Base-by-base conservation (phyloP, 2,329 filamentous ascomycete species). In the Ophiocordyceps robertsii region DNA sequence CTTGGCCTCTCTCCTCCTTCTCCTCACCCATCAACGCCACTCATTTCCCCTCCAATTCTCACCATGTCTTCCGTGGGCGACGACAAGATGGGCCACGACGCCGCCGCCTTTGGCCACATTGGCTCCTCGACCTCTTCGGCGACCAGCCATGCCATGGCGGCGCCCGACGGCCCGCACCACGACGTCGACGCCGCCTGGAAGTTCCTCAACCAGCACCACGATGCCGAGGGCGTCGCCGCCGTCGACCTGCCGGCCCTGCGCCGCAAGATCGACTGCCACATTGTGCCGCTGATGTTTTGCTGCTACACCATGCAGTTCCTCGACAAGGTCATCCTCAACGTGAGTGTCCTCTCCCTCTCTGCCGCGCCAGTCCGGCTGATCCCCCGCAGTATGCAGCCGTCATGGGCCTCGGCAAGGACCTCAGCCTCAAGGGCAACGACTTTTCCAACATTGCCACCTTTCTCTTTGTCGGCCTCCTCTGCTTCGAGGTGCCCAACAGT, bases 261-360 rank as follows among this genome's bases (percentile, higher is more conserved):
- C 5, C 67, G 69, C 46, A 76, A 70, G 56, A 69, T 80, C 39
- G 75, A 80, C 51, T 71, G 63, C 60, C 69, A 64, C 39, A 74
- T 80, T 42, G 64, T 80, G 30, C 76, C 76, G 0, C 62, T 80
- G 42, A 77, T 80, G 72, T 78, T 79, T 46, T 57, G 66, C 37
- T 73, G 69, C 52, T 80, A 80, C 52, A 70, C 70, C n/a, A 66
- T 79, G 60, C 75, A 80, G 51, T 78, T 78, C 49, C 62, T 80
- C 37, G 77, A 80, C 62, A 81, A 81, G 58, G 72, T 79, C 46
- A 68, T 75, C 27, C 66, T 80, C 37, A 80, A 80, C 51, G 74
- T 77, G 41, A 53, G 70, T 60, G 9, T 16, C 10, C n/a, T 12
- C n/a, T 36, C 13, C 7, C 32, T 30, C 8, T 11, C 16, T 11